phyloP scores from a whole-genome alignment of 2,329 filamentous ascomycete genomes.

The Coleophoma crateriformis region DNA sequence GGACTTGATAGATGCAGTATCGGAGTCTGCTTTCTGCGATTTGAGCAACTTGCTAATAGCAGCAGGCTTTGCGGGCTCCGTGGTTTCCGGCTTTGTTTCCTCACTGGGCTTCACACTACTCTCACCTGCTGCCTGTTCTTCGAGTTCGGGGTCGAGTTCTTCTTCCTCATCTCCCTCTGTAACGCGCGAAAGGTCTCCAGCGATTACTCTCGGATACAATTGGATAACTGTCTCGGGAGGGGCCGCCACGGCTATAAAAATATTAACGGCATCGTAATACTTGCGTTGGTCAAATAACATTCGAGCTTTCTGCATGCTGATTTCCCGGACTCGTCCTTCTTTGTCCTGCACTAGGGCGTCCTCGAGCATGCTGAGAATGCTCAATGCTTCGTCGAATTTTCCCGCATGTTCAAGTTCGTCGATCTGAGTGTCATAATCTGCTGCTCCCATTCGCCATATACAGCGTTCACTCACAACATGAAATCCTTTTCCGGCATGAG shows the following conservation, averaged over 20 bases:
- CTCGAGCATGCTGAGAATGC: constrained; percentile 82
- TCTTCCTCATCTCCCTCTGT: constrained; percentile 39
- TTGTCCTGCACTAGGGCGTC: constrained; percentile 87
- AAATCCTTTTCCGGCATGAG: constrained; percentile 93
- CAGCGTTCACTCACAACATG: constrained; percentile 85
- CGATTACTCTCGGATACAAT: constrained; percentile 77
- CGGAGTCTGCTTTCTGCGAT: constrained; percentile 31
- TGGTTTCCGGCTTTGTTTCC: constrained; percentile 10
- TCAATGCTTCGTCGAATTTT: constrained; percentile 86
- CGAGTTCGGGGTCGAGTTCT: constrained; percentile 31
- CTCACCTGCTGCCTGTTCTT: constrained; percentile 25
- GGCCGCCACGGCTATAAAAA: constrained; percentile 73
- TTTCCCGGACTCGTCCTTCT: constrained; percentile 69
- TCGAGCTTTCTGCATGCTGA: constrained; percentile 90
- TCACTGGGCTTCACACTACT: constrained; percentile 32
- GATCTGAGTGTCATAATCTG: constrained; percentile 87
- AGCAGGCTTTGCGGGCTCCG: constrained; percentile 25
- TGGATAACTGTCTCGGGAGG: constrained; percentile 84
- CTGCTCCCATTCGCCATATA: constrained; percentile 94
- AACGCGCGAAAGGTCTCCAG: constrained; percentile 69
- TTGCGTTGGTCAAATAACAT: constrained; percentile 75
- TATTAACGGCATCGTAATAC: constrained; percentile 79
- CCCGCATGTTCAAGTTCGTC: constrained; percentile 70
- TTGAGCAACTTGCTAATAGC: constrained; percentile 34
- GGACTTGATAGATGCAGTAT: constrained; percentile 53